Evolutionary conservation across 768 basidiomycete genomes (phyloP).

Genomic region (Rhodotorula paludigena): DNA sequence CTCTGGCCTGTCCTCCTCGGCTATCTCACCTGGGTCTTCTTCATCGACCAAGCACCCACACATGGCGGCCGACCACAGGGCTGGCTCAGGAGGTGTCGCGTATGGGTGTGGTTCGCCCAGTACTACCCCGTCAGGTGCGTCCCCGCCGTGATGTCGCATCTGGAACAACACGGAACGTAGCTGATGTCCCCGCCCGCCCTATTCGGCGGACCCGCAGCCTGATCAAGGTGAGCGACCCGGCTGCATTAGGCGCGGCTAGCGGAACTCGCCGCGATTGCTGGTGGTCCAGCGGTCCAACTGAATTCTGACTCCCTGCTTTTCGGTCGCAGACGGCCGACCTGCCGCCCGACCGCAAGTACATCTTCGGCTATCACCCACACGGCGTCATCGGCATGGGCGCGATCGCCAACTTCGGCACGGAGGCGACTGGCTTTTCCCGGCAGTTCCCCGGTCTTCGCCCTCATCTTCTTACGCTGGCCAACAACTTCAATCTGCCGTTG

Average conservation of each 20-base stretch:
- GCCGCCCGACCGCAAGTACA: slow-evolving; percentile 83
- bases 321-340: slow-evolving; percentile 89
- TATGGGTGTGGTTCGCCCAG: slow-evolving; percentile 56
- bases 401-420: slow-evolving; percentile 89
- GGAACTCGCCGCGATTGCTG: too few relatives aligned
- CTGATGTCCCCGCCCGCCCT: background rate
- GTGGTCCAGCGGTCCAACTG: too few relatives aligned
- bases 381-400: slow-evolving; percentile 96
- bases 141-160: background rate
- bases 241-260: background rate
- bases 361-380: slow-evolving; percentile 98
- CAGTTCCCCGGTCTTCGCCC: slow-evolving; percentile 87
- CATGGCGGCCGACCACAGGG: slow-evolving; percentile 63
- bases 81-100: slow-evolving; percentile 64
- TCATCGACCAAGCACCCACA: slow-evolving; percentile 71
- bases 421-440: slow-evolving; percentile 85
- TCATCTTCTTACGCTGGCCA: slow-evolving; percentile 77
- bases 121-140: slow-evolving; percentile 41
- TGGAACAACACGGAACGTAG: too few relatives aligned
- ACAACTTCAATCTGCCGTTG: slow-evolving; percentile 86
- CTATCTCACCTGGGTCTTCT: slow-evolving; percentile 73
- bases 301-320: background rate
- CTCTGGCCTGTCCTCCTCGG: slow-evolving; percentile 76
- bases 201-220: slow-evolving; percentile 44
- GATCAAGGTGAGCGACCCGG: slow-evolving; percentile 50